Evolutionary conservation across 2,329 filamentous ascomycete species (phyloP), one percentile per base, ranked within the genome.

Genomic region (Karstenula rhodostoma): DNA sequence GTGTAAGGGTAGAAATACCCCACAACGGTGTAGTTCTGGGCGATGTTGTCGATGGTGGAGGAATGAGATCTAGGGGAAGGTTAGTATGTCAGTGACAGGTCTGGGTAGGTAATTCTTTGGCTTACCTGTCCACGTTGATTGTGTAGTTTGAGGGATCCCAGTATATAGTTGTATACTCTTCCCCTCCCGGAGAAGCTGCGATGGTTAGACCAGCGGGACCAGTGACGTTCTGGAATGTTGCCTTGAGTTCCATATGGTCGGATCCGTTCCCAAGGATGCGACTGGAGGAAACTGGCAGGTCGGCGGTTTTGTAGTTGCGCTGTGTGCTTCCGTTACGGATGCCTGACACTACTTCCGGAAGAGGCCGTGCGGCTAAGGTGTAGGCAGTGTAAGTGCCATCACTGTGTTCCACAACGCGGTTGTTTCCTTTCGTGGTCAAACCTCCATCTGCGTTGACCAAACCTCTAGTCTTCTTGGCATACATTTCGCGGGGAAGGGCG

Each of bases 1-100:
- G 76, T 78, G 73, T 82, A 82, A 3, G 81, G 80, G 55, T 79
- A 73, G 72, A 82, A 83, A 67, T 81, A 82, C 12, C 80, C 81
- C 6, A 77, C 73, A 56, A 82, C 79, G 19, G 79, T 81, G 42
- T 74, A 76, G 64, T 80, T 81, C 44, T 29, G 58, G 59, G 74
- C 73, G 62, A 82, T 82, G 43, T 79, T 72, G 3, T 65, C 63
- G 56, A 84, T 79, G 2, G 70, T 69, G 13, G 79, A 81, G 2
- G 80, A 82, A 57, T 78, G 72, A 10, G 73, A 70, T 17, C 50
- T 53, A 32, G 4, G 12, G 15, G 6, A 22, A 19, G 9, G 15
- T 53, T 2, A 43, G 37, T 19, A 43, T 32, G 22, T n/a, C 10
- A 53, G 12, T 22, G 22, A 40, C 5, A 27, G 6, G 8, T 13